Conservation (phyloP, 441 rosid genomes). For the Biscutella laevigata region DNA sequence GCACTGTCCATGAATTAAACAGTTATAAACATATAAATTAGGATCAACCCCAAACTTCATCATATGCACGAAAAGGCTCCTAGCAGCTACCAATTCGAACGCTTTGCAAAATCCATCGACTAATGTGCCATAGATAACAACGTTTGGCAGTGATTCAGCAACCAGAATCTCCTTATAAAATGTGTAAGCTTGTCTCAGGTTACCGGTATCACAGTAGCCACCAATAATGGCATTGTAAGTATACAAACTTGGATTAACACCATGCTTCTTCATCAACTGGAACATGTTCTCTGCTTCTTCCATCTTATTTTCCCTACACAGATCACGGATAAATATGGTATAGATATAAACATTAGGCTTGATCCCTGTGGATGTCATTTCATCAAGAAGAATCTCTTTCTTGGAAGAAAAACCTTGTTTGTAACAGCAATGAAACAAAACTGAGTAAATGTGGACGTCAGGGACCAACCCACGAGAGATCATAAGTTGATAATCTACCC, state of each 20-base stretch:
- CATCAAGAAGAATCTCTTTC: constrained; percentile 40
- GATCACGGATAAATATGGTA: constrained; percentile 41
- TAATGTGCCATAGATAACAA: constrained; percentile 45
- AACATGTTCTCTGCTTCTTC: constrained; percentile 41
- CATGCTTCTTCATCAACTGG: constrained; percentile 33
- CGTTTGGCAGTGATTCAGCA: constrained; percentile 38
- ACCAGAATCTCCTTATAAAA: constrained; percentile 37
- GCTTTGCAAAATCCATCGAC: constrained; percentile 55
- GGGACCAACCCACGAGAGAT: constrained; percentile 42
- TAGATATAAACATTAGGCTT: constrained; percentile 46
- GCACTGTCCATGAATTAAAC: constrained; percentile 46
- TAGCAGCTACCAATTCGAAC: constrained; percentile 35
- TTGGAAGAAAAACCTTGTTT: constrained; percentile 37
- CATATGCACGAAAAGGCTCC: constrained; percentile 45
- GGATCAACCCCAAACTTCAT: constrained; percentile 48
- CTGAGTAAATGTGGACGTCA: constrained; percentile 46
- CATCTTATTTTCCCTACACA: constrained; percentile 39
- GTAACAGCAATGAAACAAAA: constrained; percentile 46
- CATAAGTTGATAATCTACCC: constrained; percentile 43
- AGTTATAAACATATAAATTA: constrained; percentile 32
- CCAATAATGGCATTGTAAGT: constrained; percentile 46
- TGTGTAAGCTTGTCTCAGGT: constrained; percentile 31
- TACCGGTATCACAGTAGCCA: constrained; percentile 44
- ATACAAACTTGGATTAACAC: constrained; percentile 45
- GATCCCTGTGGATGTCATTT: constrained; percentile 40